Base-by-base conservation (phyloP, 352 stramenopile species). In the Phytophthora tentaculata region DNA sequence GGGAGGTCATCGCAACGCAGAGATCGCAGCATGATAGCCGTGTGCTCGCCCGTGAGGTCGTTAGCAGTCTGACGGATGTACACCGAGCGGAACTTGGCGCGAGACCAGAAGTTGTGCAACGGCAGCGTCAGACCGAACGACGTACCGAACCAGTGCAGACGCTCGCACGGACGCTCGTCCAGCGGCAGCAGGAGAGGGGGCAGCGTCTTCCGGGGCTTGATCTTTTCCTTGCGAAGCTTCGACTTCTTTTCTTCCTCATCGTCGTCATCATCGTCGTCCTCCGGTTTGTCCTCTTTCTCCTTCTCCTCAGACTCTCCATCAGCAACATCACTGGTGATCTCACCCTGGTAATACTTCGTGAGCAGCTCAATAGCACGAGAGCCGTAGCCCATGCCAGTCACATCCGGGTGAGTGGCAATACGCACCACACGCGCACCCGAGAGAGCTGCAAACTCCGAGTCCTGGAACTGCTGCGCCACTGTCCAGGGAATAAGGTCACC, bases 401-500 rank as follows among this genome's bases (percentile, higher is more conserved):
- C 96, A 49, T 98, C 96, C 5, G 98, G 97, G 74, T 99, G 97
- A 26, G 98, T 98, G 9, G 98, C 98, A 64, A 99, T 98, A 47
- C 98, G 92, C 39, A 99, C 98, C 39, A 99, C 87, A 52, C 98
- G 90, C 3, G 97, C 97, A 37, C 98, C 98, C 26, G 94, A 99
- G 17, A 99, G 91, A 65, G 95, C 83, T 22, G 96, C 97, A 75
- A 99, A 99, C 50, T 99, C 97, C 17, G 88, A 93, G 83, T 99
- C 98, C 77, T 99, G 97, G 84, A 99, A 99, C 81, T 99, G 98
- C 79, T 99, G 98, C 51, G 96, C 92, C 20, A 99, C 90, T 16
- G 97, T 99, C 98, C 98, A 99, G 1, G 98, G 98, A 77, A 99
- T 99, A 20, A 99, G 79, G 86, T 99, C 98, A 44, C 98, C 98